Conservation (phyloP, 805 yeast species). For the Grigorovia jiainica region DNA sequence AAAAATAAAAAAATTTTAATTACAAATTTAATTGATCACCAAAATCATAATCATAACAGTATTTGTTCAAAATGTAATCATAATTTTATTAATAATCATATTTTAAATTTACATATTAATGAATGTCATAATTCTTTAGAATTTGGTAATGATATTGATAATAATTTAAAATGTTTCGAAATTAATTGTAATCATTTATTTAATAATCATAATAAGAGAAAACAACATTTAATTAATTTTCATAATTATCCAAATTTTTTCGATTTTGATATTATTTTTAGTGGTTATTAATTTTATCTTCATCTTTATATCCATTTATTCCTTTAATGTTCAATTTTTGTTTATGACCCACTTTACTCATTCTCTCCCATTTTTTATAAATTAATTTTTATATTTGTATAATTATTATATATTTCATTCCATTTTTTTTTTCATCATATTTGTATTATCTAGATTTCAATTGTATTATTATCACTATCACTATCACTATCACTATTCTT, state of each 20-base stretch:
- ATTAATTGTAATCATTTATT: constrained; percentile 34
- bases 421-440: too few species aligned
- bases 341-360: neutral
- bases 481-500: neutral
- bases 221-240: constrained; percentile 39
- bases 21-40: constrained; percentile 11
- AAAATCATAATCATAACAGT: constrained; percentile 13
- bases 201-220: constrained; percentile 32
- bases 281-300: constrained; percentile 6
- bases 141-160: neutral
- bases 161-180: constrained; percentile 35
- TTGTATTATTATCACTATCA: too few species aligned
- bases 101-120: constrained; percentile 39
- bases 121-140: constrained; percentile 47
- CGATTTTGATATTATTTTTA: constrained; percentile 14
- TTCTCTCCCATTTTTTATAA: too few species aligned
- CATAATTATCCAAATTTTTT: constrained; percentile 29
- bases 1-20: constrained; percentile 7
- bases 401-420: neutral
- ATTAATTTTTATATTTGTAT: neutral
- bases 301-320: neutral
- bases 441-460: too few species aligned
- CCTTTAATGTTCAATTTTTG: neutral
- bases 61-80: constrained; percentile 32
- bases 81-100: constrained; percentile 35